phyloP scores from a whole-genome alignment of 768 basidiomycete genomes.

The Phlebiopsis flavidoalba region DNA sequence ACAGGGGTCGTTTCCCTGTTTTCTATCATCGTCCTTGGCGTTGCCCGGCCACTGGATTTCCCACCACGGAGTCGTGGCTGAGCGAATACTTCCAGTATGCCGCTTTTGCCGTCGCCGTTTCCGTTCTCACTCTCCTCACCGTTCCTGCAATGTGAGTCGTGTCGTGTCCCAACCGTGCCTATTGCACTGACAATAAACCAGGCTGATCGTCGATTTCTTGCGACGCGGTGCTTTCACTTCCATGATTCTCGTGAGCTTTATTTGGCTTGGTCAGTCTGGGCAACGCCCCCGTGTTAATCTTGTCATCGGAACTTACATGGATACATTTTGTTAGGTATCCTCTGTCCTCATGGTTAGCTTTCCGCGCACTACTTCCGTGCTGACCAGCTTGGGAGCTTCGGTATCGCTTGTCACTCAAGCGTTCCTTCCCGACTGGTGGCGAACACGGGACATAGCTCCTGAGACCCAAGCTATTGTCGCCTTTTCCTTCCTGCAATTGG shows the following conservation, averaged over 20 bases:
- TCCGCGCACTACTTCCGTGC: conserved; percentile 27
- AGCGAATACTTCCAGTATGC: conserved; percentile 17
- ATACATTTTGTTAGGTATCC: conserved; percentile 19
- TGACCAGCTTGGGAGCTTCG: neutral
- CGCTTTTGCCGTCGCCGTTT: conserved; percentile 26
- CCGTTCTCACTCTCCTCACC: conserved; percentile 4
- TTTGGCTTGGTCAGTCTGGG: conserved; percentile 29
- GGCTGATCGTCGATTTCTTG: conserved; percentile 30
- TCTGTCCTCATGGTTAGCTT: conserved; percentile 38
- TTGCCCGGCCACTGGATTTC: conserved; percentile 25
- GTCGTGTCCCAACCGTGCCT: neutral
- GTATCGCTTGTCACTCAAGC: conserved; percentile 13
- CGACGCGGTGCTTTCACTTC: conserved; percentile 35
- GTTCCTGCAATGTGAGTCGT: conserved; percentile 6
- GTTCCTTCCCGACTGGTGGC: conserved; percentile 1
- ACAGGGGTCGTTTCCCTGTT: conserved; percentile 16
- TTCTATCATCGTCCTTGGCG: conserved; percentile 26
- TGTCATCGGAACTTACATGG: neutral
- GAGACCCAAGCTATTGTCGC: conserved; percentile 29
- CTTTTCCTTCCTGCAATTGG: conserved; percentile 33
- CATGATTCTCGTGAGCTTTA: conserved; percentile 32
- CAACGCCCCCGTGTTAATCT: neutral
- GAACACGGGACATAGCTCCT: conserved; percentile 22
- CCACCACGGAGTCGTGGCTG: conserved; percentile 12
- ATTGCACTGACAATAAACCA: conserved; percentile 9